Percentiles rank a stretch among this genome's conserved stretches.
phyloP scores from a whole-genome alignment of 768 basidiomycete species.

The Pisolithus tinctorius region DNA sequence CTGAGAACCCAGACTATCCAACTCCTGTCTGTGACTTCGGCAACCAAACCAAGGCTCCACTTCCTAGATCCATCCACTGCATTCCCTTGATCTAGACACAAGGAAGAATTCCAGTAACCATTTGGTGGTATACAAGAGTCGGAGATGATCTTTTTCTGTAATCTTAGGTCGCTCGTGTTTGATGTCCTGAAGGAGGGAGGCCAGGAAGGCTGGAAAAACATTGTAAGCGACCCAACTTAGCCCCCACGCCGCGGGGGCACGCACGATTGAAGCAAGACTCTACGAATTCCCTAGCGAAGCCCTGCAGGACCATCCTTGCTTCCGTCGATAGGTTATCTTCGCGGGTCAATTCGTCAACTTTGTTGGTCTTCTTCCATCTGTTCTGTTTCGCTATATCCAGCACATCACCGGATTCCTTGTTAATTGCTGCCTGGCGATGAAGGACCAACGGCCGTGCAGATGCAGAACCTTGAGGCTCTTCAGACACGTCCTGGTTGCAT shows the following conservation, averaged over 20 bases:
- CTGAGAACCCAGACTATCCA: conserved; percentile 90
- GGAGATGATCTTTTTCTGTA: conserved; percentile 90
- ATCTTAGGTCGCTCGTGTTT: conserved; percentile 87
- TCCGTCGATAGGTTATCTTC: conserved; percentile 65
- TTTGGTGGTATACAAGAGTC: conserved; percentile 78
- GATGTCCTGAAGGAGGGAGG: conserved; percentile 85
- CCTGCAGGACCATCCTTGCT: conserved; percentile 57
- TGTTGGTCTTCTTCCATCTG: conserved; percentile 51
- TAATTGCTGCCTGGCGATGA: conserved; percentile 80
- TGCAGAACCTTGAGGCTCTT: conserved; percentile 12
- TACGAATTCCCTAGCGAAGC: conserved; percentile 66
- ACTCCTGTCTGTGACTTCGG: conserved; percentile 77
- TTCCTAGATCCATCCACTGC: conserved; percentile 22
- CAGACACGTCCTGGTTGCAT: conserved; percentile 15
- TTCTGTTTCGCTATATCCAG: conserved; percentile 66
- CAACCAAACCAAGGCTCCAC: conserved; percentile 70
- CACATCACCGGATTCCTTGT: conserved; percentile 56
- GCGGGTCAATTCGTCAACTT: conserved; percentile 58
- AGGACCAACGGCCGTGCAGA: conserved; percentile 60
- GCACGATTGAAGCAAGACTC: conserved; percentile 85
- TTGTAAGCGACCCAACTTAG: conserved; percentile 11
- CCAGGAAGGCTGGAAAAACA: conserved; percentile 66
- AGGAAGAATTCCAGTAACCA: conserved; percentile 95
- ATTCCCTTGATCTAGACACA: conserved; percentile 32
- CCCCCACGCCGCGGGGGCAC: conserved; percentile 24